Base-by-base conservation (phyloP, 148 eudicot species). In the Rhododendron ovatum region DNA sequence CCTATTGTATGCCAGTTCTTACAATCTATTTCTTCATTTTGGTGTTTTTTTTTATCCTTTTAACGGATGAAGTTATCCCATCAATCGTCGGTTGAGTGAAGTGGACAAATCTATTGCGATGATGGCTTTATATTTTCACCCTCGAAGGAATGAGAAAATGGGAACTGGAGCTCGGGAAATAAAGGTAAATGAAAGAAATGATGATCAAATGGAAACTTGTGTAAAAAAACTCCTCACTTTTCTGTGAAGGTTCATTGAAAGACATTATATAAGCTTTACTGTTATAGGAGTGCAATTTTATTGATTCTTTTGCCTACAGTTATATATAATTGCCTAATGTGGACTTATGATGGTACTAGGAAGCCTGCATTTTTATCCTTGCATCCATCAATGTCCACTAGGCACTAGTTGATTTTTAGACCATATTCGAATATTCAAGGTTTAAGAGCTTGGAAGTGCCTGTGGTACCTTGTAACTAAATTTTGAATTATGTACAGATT, bases 81-180 rank as follows among this genome's bases (percentile, higher is more conserved):
- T 93, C 80, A 91, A 94, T 86, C 83, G 87, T 55, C 86, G 85
- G 55, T 84, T 97, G 82, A 89, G 89, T 87, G 98, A 91, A 33
- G 82, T 61, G 45, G 98, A 95, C 86, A 91, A 93, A 87, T 39
- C 87, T 0, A 51, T 85, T 73, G 88, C 91, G 51, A 86, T 89
- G 91, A 90, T 82, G 87, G 98, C 96, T 81, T 87, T 97, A 84
- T 86, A 78, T 74, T 94, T 92, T 87, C 98, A 97, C 88, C 98
- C 99, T 22, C 90, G 92, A 69, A 86, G 86, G 83, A 83, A 83
- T n/a, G 93, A 95, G 90, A 96, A 96, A 88, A 88, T 96, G 83
- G 99, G 99, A 71, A 61, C 83, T 73, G 99, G 99, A 37, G 88
- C 89, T 73, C 59, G 88, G 26, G 95, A 89, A 78, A 91, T 94